Percentiles rank a stretch among this genome's conserved stretches.
phyloP scores from a whole-genome alignment of 148 eudicot genomes.

The Gaultheria prostrata region DNA sequence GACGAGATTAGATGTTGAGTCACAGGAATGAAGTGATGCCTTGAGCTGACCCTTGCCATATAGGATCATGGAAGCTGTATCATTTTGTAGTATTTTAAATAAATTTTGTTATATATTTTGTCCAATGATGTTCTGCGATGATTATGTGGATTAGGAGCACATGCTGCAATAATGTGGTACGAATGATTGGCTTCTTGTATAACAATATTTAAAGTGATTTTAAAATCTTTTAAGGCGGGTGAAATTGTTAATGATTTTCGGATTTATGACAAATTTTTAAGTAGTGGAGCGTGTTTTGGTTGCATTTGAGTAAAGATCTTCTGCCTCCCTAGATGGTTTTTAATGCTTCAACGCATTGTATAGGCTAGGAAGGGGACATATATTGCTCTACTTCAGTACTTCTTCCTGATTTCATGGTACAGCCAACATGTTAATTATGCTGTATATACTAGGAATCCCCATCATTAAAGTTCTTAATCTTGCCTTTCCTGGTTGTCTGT shows the following conservation, averaged over 20 bases:
- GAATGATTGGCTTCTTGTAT: not conserved
- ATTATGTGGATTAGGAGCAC: not conserved
- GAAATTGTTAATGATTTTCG: not conserved
- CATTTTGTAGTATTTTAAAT: not conserved
- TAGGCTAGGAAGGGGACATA: not conserved
- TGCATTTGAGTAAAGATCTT: not conserved
- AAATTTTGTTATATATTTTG: not conserved
- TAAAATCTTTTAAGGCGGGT: not conserved
- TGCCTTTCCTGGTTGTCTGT: not conserved
- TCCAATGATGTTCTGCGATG: not conserved
- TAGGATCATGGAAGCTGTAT: not conserved
- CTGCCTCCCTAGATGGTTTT: not conserved
- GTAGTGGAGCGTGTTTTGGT: conserved; percentile 1
- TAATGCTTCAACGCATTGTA: not conserved
- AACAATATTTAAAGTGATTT: not conserved
- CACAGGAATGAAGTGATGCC: not conserved
- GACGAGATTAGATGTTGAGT: not conserved
- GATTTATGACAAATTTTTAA: not conserved
- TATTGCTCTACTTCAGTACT: not conserved
- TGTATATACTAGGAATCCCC: not conserved
- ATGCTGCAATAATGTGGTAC: not conserved
- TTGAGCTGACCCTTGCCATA: not conserved
- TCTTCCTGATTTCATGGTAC: not conserved
- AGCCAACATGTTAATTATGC: not conserved
- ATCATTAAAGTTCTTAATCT: not conserved